phyloP scores from a whole-genome alignment of 257 asterid species.

The Salvia miltiorrhiza region DNA sequence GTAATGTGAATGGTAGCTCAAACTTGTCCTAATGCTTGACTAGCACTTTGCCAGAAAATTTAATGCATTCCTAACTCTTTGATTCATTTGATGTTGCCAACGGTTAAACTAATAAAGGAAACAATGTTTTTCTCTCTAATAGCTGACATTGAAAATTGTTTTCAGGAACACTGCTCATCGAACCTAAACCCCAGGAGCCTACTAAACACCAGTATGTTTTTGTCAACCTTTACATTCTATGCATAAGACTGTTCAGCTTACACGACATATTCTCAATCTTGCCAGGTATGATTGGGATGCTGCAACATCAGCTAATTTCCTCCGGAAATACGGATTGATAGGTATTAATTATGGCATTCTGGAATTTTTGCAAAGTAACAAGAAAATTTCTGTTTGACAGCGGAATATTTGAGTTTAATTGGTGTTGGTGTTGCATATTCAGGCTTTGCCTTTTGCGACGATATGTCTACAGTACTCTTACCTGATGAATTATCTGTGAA shows the following conservation, averaged over 20 bases:
- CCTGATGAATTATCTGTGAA: background rate
- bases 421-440: background rate
- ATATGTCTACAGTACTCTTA: background rate
- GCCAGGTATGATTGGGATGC: constrained; percentile 99
- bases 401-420: background rate
- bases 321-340: constrained; percentile 81
- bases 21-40: background rate
- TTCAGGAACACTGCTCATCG: constrained; percentile 90
- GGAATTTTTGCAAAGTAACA: background rate
- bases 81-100: background rate
- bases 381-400: background rate
- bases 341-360: constrained; percentile 33
- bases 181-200: constrained; percentile 99
- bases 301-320: constrained; percentile 91
- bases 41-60: background rate
- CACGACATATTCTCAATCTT: constrained; percentile 8
- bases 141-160: background rate
- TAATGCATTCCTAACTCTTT: background rate
- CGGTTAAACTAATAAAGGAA: background rate
- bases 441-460: background rate
- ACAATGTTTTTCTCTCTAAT: background rate
- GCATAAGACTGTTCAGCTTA: background rate
- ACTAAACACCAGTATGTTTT: constrained; percentile 63
- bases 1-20: background rate
- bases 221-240: background rate